Evolutionary conservation across 2,329 filamentous ascomycete species (phyloP), one percentile per base, ranked within the genome.

Genomic region (Arthrobotrys sinensis): DNA sequence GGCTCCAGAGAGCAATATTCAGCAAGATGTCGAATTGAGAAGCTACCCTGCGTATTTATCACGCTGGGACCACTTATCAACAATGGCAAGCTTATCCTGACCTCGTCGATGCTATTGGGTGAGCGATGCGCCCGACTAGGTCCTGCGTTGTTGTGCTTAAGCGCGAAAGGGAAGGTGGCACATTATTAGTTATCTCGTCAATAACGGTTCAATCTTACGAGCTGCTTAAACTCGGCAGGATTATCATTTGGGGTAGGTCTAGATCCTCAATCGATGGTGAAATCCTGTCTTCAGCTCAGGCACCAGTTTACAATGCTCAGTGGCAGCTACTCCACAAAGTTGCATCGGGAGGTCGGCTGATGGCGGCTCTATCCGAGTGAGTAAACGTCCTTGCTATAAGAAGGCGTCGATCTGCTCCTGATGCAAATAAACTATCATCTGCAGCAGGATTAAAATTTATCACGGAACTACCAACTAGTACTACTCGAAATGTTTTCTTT

Each of bases 121-220:
- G 40, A 45, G 24, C n/a, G 10, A 69, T 43, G 19, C 38, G 36
- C 65, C 24, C 32, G 60, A 32, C 36, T 57, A 38, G 64, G 38
- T 34, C 24, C 24, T 19, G 19, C 3, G 16, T 43, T 69, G 28
- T 19, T 45, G 55, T 43, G 14, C 10, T 60, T 60, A 46, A n/a
- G 16, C 60, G 38, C n/a, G 60, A 75, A 67, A 10, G 21, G 70
- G 70, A 75, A 75, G 70, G 70, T 75, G 21, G 34, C 16, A 64
- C 55, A 55, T 64, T 45, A 28, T 21, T 28, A 11, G n/a, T 34
- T 36, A 70, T 63, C 46, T 60, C 48, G 32, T 60, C 46, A 53
- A 46, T 57, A 52, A 70, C 66, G 53, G 65, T 70, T 16, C 32
- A 43, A 52, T 45, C 6, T 45, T 65, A 38, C n/a, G 68, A 72